Percentiles rank a stretch among this genome's conserved stretches.
Conservation (phyloP, 129 eudicot genomes). For the Silybum marianum region DNA sequence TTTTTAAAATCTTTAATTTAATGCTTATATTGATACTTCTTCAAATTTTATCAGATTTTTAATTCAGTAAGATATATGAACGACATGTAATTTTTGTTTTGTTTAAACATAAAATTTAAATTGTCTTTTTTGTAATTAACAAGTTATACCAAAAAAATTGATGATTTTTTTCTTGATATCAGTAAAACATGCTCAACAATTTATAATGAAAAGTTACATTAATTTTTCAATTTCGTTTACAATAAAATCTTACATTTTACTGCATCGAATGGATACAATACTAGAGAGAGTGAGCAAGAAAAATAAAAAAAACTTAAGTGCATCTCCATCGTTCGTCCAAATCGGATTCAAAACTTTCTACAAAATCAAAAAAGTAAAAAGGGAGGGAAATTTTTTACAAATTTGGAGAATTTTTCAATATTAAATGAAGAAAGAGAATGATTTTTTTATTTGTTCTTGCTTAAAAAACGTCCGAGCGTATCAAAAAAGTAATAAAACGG, state of each 20-base stretch:
- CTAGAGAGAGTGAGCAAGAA: too few relatives aligned
- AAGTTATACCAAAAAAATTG: background rate
- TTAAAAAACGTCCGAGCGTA: background rate
- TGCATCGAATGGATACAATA: background rate
- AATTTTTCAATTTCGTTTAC: too few relatives aligned
- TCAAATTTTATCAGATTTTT: too few relatives aligned
- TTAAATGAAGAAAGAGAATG: background rate
- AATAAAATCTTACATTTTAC: background rate
- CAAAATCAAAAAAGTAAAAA: background rate
- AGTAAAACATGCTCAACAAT: background rate
- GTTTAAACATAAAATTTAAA: too few relatives aligned
- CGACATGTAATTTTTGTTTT: background rate
- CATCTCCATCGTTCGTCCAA: background rate
- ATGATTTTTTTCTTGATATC: background rate
- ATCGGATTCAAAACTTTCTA: background rate
- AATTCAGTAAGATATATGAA: too few relatives aligned
- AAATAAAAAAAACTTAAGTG: too few relatives aligned
- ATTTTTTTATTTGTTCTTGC: background rate
- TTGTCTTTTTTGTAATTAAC: background rate
- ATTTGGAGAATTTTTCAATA: too few relatives aligned
- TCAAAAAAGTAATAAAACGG: background rate
- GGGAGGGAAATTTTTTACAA: background rate
- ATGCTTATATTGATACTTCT: background rate
- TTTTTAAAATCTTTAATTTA: too few relatives aligned
- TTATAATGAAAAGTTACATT: too few relatives aligned